phyloP scores from a whole-genome alignment of 305 asterid genomes.

The Nicotiana rustica region DNA sequence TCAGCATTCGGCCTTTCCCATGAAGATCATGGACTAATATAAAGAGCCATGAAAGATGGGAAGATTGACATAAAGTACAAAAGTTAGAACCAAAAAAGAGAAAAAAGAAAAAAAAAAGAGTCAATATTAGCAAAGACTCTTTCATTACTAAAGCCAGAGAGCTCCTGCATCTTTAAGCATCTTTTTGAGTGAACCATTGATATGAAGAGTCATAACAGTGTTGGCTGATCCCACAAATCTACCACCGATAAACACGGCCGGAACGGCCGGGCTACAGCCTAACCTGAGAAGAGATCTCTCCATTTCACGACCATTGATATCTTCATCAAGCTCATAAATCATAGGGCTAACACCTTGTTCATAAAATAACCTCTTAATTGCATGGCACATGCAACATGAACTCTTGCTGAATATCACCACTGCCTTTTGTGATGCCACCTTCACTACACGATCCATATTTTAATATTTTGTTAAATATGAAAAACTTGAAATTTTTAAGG shows the following conservation, averaged over 20 bases:
- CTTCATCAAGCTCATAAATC: conserved; percentile 49
- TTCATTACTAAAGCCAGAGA: conserved; percentile 34
- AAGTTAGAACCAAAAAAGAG: neutral
- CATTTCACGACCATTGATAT: conserved; percentile 46
- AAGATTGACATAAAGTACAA: conserved; percentile 11
- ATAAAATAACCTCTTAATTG: conserved; percentile 48
- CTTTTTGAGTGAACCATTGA: conserved; percentile 60
- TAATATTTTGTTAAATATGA: too few relatives aligned
- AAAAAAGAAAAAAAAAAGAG: neutral
- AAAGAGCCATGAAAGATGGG: conserved; percentile 14
- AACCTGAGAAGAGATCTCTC: conserved; percentile 51
- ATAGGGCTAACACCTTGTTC: conserved; percentile 54
- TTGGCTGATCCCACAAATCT: conserved; percentile 52
- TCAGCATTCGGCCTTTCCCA: neutral
- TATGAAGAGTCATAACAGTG: conserved; percentile 54
- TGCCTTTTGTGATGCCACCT: conserved; percentile 48
- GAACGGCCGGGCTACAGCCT: conserved; percentile 56
- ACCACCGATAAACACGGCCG: conserved; percentile 55
- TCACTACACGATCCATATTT: conserved; percentile 46
- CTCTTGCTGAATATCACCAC: conserved; percentile 57
- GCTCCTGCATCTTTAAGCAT: conserved; percentile 71
- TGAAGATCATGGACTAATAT: conserved; percentile 26
- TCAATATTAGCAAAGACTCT: neutral
- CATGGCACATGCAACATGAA: conserved; percentile 58
- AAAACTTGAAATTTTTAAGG: neutral